These are phyloP conservation scores for Pythium dissimile DNA, from an alignment of 352 stramenopile genomes.

Conservation along the genomic window DNA sequence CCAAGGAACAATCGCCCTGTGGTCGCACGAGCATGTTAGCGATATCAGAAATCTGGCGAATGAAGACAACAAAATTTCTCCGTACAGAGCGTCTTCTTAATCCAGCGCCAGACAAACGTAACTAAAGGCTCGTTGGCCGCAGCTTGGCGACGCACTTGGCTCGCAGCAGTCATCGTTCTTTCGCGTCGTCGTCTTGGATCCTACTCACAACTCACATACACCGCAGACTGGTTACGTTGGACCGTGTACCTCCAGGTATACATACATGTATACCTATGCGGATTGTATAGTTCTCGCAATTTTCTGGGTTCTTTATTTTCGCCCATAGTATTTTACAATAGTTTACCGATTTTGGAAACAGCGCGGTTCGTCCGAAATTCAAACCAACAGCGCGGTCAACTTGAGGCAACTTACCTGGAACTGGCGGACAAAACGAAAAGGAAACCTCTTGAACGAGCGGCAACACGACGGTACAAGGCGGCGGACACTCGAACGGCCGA, in stretches of 20 bases:
- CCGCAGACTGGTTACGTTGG: background rate
- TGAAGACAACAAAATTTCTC: background rate
- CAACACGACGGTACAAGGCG: background rate
- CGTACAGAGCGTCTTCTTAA: constrained; percentile 58
- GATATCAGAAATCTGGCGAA: background rate
- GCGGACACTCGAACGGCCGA: constrained; percentile 1
- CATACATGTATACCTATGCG: constrained; percentile 4
- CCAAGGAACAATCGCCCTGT: constrained; percentile 38
- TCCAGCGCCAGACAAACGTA: constrained; percentile 62
- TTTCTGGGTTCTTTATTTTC: background rate
- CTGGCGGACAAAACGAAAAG: background rate
- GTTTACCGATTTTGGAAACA: background rate
- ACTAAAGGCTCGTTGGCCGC: constrained; percentile 50
- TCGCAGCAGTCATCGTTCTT: constrained; percentile 45
- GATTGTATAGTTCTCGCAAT: background rate
- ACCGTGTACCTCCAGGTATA: too few species aligned
- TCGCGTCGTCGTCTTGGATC: too few species aligned
- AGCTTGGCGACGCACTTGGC: constrained; percentile 55
- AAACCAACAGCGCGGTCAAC: constrained; percentile 5
- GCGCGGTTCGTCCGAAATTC: constrained; percentile 10
- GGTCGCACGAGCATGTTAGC: too few species aligned
- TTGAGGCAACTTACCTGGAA: constrained; percentile 15
- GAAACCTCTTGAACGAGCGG: constrained; percentile 10
- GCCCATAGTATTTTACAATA: too few species aligned
- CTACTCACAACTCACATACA: too few species aligned